Conservation (phyloP, 139 green algal species). For the Tetratostichococcus sp. region DNA sequence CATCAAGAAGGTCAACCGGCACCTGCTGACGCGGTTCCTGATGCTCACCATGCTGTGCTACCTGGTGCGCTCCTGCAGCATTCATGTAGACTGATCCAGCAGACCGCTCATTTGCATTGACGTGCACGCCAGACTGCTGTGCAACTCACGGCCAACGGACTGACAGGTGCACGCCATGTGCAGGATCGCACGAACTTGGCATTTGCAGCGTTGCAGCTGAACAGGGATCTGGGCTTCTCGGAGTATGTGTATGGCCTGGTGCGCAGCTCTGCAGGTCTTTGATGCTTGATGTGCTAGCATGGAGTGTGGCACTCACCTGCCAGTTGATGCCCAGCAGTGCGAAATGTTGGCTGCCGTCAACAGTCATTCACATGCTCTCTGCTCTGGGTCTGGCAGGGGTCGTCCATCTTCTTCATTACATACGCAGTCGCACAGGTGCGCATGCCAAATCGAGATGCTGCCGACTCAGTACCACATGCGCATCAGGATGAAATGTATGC, state of each 20-base stretch:
- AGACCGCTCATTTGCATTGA: not conserved
- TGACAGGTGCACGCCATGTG: constrained; percentile 36
- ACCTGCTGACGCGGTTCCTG: constrained; percentile 39
- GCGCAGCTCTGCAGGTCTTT: not conserved
- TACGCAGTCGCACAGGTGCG: constrained; percentile 43
- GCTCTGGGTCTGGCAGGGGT: constrained; percentile 22
- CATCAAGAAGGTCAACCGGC: constrained; percentile 34
- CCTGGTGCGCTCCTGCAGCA: not conserved
- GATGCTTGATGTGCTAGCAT: too few species aligned
- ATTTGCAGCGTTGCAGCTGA: constrained; percentile 69
- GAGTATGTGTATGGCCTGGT: constrained; percentile 60
- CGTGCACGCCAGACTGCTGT: too few species aligned
- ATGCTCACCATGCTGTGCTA: constrained; percentile 25
- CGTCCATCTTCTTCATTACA: constrained; percentile 73
- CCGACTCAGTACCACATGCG: too few species aligned
- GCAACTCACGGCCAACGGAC: too few species aligned
- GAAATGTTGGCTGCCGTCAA: too few species aligned
- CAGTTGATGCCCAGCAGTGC: too few species aligned
- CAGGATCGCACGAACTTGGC: constrained; percentile 71
- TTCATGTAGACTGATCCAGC: not conserved
- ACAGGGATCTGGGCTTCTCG: constrained; percentile 47
- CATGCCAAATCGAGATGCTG: too few species aligned
- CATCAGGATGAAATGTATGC: too few species aligned
- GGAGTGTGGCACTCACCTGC: too few species aligned
- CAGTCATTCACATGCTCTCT: not conserved